These are phyloP conservation scores for Bimuria novae-zelandiae DNA, from an alignment of 2,329 filamentous ascomycete species.

Conservation along the genomic window DNA sequence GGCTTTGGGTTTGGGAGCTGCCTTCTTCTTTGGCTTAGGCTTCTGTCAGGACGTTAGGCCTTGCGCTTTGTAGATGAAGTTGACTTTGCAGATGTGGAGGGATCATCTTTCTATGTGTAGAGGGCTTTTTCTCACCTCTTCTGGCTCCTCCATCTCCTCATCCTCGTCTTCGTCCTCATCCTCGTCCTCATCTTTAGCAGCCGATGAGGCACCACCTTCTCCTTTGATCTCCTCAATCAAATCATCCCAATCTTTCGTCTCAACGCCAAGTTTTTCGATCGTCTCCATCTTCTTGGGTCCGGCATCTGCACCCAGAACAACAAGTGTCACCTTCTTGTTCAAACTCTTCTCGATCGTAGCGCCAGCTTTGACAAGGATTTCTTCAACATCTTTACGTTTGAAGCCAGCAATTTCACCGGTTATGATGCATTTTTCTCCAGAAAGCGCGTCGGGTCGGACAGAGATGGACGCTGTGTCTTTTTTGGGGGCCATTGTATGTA, in stretches of 20 bases:
- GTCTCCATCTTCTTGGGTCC: slow-evolving; percentile 88
- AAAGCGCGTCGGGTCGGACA: slow-evolving; percentile 20
- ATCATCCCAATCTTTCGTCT: slow-evolving; percentile 87
- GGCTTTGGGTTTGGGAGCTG: slow-evolving; percentile 10
- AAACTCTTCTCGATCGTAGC: slow-evolving; percentile 27
- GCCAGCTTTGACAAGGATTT: slow-evolving; percentile 23
- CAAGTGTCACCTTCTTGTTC: slow-evolving; percentile 46
- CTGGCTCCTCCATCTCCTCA: slow-evolving; percentile 16
- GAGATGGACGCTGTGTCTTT: slow-evolving; percentile 13
- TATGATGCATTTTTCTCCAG: slow-evolving; percentile 21
- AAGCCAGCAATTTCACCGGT: slow-evolving; percentile 25
- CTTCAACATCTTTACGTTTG: slow-evolving; percentile 18
- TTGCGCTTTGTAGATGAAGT: background rate
- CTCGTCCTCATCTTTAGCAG: slow-evolving; percentile 14
- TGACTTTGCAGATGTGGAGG: background rate
- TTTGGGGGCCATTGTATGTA: slow-evolving; percentile 18
- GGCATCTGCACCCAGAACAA: slow-evolving; percentile 85
- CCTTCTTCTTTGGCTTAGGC: slow-evolving; percentile 17
- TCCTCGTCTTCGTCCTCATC: slow-evolving; percentile 24
- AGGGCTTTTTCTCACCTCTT: slow-evolving; percentile 21
- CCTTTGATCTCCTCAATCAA: slow-evolving; percentile 56
- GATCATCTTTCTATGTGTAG: too few species aligned
- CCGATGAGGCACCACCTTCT: slow-evolving; percentile 16
- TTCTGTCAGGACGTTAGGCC: slow-evolving; percentile 10
- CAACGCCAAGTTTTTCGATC: slow-evolving; percentile 75